A percentile compares a stretch with the other conserved stretches of the same genome.
These are phyloP conservation scores for Quercus phellos DNA, from an alignment of 331 rosid genomes.

Conservation along the genomic window DNA sequence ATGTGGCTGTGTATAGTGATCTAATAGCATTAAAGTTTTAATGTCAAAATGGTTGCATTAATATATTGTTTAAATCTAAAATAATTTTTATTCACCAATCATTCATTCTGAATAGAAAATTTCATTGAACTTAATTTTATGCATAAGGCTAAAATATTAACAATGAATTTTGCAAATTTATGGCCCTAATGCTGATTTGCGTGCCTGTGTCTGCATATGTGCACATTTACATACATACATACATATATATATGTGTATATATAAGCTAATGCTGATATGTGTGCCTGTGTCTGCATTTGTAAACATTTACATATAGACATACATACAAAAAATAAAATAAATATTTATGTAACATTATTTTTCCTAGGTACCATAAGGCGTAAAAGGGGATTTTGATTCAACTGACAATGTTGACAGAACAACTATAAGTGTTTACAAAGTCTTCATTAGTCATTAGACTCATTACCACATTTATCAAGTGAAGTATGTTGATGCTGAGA, in stretches of 20 bases:
- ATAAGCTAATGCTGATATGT: too few relatives aligned
- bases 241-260: too few relatives aligned
- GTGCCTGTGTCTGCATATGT: too few relatives aligned
- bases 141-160: too few relatives aligned
- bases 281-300: too few relatives aligned
- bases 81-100: neutral
- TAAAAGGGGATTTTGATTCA: too few relatives aligned
- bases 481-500: constrained; percentile 25
- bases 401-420: neutral
- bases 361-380: too few relatives aligned
- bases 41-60: neutral
- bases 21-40: neutral
- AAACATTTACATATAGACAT: too few relatives aligned
- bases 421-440: neutral
- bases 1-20: neutral
- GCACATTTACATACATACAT: too few relatives aligned
- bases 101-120: neutral
- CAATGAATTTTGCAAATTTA: too few relatives aligned
- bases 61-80: neutral
- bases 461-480: constrained; percentile 37
- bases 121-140: neutral
- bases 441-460: constrained; percentile 29
- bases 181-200: too few relatives aligned
- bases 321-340: too few relatives aligned
- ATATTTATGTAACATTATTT: neutral